Conservation (phyloP, 1,284 basidiomycete genomes). For the Ustilago tritici region DNA sequence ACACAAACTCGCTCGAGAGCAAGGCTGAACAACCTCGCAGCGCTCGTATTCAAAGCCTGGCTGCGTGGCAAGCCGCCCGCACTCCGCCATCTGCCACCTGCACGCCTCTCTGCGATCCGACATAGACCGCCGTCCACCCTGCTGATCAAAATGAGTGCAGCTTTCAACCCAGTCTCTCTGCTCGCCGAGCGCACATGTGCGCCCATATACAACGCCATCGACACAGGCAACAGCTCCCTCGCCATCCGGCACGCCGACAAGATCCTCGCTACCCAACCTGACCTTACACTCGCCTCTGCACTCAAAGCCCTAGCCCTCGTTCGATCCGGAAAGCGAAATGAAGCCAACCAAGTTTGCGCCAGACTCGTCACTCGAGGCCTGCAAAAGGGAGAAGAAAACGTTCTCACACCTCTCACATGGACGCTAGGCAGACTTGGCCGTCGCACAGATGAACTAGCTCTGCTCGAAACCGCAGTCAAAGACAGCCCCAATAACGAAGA, state of each 20-base stretch:
- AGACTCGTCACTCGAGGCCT: conserved; percentile 81
- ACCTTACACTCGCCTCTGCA: conserved; percentile 69
- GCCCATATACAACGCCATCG: conserved; percentile 57
- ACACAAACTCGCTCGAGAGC: background rate
- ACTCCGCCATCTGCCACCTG: conserved; percentile 2
- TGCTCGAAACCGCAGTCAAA: conserved; percentile 69
- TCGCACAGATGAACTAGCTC: conserved; percentile 72
- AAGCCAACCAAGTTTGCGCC: conserved; percentile 81
- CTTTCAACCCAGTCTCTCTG: conserved; percentile 48
- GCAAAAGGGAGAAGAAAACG: conserved; percentile 66
- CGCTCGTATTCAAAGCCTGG: conserved; percentile 4
- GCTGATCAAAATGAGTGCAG: conserved; percentile 24
- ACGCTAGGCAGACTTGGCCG: conserved; percentile 81
- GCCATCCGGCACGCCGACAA: conserved; percentile 50
- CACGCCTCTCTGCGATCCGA: conserved; percentile 18
- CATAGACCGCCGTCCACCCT: conserved; percentile 14
- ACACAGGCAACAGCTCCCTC: conserved; percentile 48
- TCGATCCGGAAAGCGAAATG: conserved; percentile 82
- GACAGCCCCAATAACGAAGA: conserved; percentile 82
- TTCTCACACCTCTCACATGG: conserved; percentile 82
- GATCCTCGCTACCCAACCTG: conserved; percentile 45
- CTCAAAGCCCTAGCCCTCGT: conserved; percentile 85
- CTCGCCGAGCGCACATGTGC: conserved; percentile 57
- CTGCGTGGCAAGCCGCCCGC: conserved; percentile 3
- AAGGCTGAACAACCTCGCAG: conserved; percentile 20